Conservation (phyloP, 352 stramenopile species). For the Peronosclerospora sorghi region DNA sequence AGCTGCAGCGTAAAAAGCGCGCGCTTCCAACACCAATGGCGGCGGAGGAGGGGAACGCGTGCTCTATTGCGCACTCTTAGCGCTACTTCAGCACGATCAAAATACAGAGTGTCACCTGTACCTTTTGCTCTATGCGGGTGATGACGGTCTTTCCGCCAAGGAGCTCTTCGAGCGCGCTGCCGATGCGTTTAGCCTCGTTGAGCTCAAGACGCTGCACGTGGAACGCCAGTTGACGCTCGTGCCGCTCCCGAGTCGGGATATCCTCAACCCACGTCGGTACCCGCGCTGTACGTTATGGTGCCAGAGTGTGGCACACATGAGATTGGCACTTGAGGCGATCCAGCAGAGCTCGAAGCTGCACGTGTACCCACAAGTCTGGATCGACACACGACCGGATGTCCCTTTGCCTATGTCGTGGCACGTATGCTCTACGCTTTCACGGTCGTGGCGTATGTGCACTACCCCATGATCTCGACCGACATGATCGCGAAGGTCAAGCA, state of each 20-base stretch:
- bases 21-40: too few relatives aligned
- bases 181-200: constrained; percentile 80
- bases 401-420: constrained; percentile 94
- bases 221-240: too few relatives aligned
- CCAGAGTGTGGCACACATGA: constrained; percentile 92
- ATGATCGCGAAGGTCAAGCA: constrained; percentile 94
- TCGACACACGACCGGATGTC: constrained; percentile 96
- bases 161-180: constrained; percentile 69
- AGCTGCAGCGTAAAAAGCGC: too few relatives aligned
- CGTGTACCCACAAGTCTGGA: constrained; percentile 83
- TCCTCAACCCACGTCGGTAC: constrained; percentile 70
- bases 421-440: constrained; percentile 70
- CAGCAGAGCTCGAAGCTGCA: constrained; percentile 26
- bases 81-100: constrained; percentile 51
- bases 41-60: too few relatives aligned
- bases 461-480: too few relatives aligned
- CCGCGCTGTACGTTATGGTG: constrained; percentile 91
- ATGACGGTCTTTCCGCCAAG: constrained; percentile 47
- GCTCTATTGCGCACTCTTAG: constrained; percentile 93
- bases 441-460: constrained; percentile 96
- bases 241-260: too few relatives aligned
- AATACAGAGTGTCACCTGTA: constrained; percentile 12
- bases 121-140: constrained; percentile 64
- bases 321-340: constrained; percentile 85
- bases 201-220: too few relatives aligned